Evolutionary conservation across 768 basidiomycete genomes (phyloP), one percentile per base, ranked within the genome.

Genomic region (Ramaria rubella): DNA sequence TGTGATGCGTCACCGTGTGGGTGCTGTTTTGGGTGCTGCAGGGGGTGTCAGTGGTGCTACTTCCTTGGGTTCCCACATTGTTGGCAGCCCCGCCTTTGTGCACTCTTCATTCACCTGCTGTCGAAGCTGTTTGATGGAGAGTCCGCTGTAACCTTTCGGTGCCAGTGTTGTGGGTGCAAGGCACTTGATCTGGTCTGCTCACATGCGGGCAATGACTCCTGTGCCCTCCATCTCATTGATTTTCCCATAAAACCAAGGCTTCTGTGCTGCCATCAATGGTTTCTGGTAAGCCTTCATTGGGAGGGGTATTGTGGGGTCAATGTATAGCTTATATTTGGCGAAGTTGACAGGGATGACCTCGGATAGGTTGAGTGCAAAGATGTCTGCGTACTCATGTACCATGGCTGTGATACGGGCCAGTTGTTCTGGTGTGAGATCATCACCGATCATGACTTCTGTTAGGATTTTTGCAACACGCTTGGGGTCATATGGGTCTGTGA

Each of bases 361-460:
- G 19, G 67, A 65, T 7, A 76, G 59, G 0, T 70, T 67, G 1
- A 76, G 59, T 5, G 73, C 72, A 54, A 75, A 79, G 26, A 67
- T 61, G 58, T 77, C 74, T 0, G 76, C 73, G 50, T 65, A 75
- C 46, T 69, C 55, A 0, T 5, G 34, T 0, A 77, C 30, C 2
- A 75, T 46, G 0, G 31, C 52, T 0, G 43, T 19, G 0, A 75
- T 69, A 12, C 58, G 15, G 2, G 11, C 14, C 2, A 58, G 49
- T 49, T 79, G 60, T 1, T 57, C 61, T 1, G 40, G 27, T 0
- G 64, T 61, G 0, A 77, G 48, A 49, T 77, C 72, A 0, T 14
- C 6, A 0, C 73, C 73, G 2, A 73, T 62, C 1, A 40, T 49
- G 12, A 70, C 54, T 5, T 49, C 49, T 2, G 49, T 23, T 1